Evolutionary conservation across 805 yeast genomes (phyloP).

Genomic region (Wickerhamiella kazuoi): DNA sequence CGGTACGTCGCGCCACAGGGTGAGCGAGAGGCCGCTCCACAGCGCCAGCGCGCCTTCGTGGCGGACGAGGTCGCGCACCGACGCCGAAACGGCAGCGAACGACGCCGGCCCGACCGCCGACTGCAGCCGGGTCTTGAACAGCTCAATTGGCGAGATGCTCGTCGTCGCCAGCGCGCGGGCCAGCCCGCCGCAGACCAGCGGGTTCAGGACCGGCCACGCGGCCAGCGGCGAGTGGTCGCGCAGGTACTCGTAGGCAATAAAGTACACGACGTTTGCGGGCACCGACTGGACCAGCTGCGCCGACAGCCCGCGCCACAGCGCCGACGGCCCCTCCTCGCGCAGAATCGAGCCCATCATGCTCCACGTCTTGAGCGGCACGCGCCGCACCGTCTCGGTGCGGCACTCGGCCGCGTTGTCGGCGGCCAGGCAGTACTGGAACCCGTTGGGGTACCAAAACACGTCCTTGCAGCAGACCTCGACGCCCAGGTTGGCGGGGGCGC

Average conservation of each 20-base stretch:
- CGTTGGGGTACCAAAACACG: slow-evolving; percentile 23
- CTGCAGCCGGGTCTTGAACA: slow-evolving; percentile 75
- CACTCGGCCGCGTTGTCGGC: slow-evolving; percentile 19
- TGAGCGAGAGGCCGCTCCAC: slow-evolving; percentile 71
- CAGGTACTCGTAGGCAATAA: slow-evolving; percentile 79
- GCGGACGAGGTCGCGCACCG: slow-evolving; percentile 34
- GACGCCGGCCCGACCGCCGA: slow-evolving; percentile 44
- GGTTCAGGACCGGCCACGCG: slow-evolving; percentile 32
- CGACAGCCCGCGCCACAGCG: slow-evolving; percentile 81
- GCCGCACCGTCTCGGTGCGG: slow-evolving; percentile 21
- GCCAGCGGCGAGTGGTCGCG: slow-evolving; percentile 53
- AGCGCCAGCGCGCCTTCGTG: slow-evolving; percentile 43
- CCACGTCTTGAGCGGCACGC: slow-evolving; percentile 16
- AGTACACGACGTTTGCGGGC: slow-evolving; percentile 85
- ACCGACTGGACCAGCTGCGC: slow-evolving; percentile 69
- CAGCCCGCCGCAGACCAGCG: slow-evolving; percentile 66
- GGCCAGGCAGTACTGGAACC: slow-evolving; percentile 23
- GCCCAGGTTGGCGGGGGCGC: slow-evolving; percentile 19
- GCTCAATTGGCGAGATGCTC: slow-evolving; percentile 70
- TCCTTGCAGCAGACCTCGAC: slow-evolving; percentile 25
- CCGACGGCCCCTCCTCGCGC: slow-evolving; percentile 50
- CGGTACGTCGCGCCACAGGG: slow-evolving; percentile 95
- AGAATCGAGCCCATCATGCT: slow-evolving; percentile 46
- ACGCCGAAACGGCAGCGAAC: slow-evolving; percentile 25
- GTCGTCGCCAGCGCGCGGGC: slow-evolving; percentile 78